Evolutionary conservation across 106 monocot genomes (phyloP).

Genomic region (Dendrobium nobile): DNA sequence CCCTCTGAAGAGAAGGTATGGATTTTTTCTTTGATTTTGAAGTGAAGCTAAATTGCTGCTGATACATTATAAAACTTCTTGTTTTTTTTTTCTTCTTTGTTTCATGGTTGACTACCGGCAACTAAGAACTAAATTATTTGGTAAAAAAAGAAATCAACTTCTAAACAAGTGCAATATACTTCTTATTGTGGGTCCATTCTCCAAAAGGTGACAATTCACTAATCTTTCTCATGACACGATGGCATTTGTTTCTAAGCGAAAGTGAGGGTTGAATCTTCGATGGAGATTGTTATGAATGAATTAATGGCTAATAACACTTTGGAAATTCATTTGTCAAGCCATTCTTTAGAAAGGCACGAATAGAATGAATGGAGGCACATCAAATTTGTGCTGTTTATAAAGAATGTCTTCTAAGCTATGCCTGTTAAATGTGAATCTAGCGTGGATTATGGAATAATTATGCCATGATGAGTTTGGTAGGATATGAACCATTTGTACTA

Average conservation of each 20-base stretch:
- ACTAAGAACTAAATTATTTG: neutral
- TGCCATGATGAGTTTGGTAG: neutral
- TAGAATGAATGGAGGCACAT: neutral
- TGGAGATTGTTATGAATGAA: neutral
- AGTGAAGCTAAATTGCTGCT: neutral
- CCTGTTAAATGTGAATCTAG: neutral
- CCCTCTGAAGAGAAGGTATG: conserved; percentile 41
- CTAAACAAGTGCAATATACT: neutral
- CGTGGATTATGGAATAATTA: neutral
- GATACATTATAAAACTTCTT: neutral
- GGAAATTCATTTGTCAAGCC: neutral
- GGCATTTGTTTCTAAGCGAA: neutral
- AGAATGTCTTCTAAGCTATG: neutral
- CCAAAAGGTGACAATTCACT: neutral
- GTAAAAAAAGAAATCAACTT: neutral
- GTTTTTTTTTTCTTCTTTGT: neutral
- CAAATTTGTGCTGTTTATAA: neutral
- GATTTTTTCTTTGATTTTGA: neutral
- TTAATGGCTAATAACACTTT: neutral
- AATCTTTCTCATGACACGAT: neutral
- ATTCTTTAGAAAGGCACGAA: neutral
- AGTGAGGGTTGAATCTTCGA: neutral
- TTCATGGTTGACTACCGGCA: neutral
- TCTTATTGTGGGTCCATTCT: neutral
- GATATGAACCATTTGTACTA: too few relatives aligned